phyloP scores from a whole-genome alignment of 177 flowering plant genomes.

The Vitis hybrid region DNA sequence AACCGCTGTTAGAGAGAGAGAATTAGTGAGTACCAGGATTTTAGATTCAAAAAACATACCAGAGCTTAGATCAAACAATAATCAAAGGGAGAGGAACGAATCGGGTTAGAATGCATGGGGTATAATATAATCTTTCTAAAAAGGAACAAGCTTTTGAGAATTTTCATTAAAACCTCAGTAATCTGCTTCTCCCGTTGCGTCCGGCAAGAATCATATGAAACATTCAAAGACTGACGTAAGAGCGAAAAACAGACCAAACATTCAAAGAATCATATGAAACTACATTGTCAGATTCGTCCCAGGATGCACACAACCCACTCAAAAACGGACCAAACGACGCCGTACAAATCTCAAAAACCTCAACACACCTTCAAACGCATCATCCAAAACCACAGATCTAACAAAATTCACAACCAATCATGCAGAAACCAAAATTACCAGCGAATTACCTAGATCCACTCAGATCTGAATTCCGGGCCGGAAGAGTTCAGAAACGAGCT shows the following conservation, averaged over 20 bases:
- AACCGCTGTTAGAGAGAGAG: too few species aligned
- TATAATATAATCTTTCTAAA: too few species aligned
- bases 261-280: not conserved
- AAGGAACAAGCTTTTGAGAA: too few species aligned
- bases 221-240: not conserved
- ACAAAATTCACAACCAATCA: not conserved
- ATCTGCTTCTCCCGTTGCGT: too few species aligned
- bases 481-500: not conserved
- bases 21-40: too few species aligned
- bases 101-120: too few species aligned
- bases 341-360: not conserved
- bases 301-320: not conserved
- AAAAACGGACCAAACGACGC: not conserved
- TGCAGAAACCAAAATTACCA: not conserved
- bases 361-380: not conserved
- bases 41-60: too few species aligned
- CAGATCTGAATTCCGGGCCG: not conserved
- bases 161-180: too few species aligned
- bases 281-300: slow-evolving; percentile 4
- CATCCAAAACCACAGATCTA: not conserved
- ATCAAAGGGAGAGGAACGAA: too few species aligned
- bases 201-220: too few species aligned
- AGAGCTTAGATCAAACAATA: too few species aligned
- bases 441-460: not conserved
- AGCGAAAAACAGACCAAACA: not conserved